phyloP scores from a whole-genome alignment of 177 flowering plant species.

The Tripterygium wilfordii region DNA sequence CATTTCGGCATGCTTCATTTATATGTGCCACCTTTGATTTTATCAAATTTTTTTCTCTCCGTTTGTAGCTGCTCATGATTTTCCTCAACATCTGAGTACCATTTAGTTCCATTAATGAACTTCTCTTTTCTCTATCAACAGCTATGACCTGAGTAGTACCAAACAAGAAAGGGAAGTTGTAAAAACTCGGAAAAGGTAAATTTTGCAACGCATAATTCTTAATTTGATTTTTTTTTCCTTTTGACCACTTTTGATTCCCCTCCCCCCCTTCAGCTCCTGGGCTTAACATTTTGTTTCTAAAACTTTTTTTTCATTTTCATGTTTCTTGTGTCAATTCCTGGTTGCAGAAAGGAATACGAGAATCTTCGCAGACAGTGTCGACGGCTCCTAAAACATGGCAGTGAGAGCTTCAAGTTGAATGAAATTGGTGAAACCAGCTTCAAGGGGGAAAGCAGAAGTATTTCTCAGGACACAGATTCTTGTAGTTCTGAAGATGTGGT shows the following conservation, averaged over 20 bases:
- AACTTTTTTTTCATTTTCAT: not conserved
- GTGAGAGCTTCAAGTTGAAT: conserved; percentile 23
- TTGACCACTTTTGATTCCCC: no score
- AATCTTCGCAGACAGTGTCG: conserved; percentile 67
- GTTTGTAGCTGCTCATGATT: no score
- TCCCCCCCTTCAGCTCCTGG: no score
- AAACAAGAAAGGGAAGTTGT: conserved; percentile 49
- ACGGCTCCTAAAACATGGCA: conserved; percentile 31
- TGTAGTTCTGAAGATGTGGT: conserved; percentile 64
- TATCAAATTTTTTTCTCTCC: no score
- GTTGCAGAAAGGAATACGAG: conserved; percentile 79
- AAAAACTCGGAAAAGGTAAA: conserved; percentile 58
- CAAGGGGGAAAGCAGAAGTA: conserved; percentile 17
- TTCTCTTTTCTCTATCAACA: conserved; percentile 21
- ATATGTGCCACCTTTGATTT: no score
- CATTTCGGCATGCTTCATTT: no score
- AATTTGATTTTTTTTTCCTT: not conserved
- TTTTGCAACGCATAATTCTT: not conserved
- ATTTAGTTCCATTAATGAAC: no score
- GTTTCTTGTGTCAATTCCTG: conserved; percentile 3
- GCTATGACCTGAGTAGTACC: conserved; percentile 58
- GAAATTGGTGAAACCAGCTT: conserved; percentile 23
- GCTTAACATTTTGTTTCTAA: not conserved
- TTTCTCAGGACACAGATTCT: conserved; percentile 30
- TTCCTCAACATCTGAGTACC: no score